These are phyloP conservation scores for Rhodotorula kratochvilovae DNA, from an alignment of 768 basidiomycete species.

Conservation along the genomic window DNA sequence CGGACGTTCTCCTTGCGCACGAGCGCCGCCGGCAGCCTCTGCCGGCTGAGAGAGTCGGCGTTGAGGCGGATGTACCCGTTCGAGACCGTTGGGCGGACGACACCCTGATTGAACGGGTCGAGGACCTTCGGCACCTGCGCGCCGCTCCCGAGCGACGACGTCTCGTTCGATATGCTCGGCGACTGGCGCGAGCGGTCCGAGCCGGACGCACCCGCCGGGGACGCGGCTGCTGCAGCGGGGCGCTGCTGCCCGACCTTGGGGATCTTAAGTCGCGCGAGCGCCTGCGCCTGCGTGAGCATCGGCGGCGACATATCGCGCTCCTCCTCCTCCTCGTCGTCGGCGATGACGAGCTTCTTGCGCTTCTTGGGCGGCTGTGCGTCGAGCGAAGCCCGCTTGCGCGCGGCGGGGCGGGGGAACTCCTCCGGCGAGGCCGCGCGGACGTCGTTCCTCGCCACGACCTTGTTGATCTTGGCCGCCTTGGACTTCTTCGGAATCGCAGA, in stretches of 20 bases:
- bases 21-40: background rate
- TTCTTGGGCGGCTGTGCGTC: background rate
- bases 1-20: background rate
- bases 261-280: background rate
- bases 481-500: too few species aligned
- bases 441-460: background rate
- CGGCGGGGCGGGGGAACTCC: background rate
- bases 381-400: background rate
- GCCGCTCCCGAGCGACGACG: background rate
- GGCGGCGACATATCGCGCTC: too few species aligned
- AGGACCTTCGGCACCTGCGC: background rate
- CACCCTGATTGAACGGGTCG: conserved; percentile 18
- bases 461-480: background rate
- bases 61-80: conserved; percentile 16
- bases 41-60: background rate
- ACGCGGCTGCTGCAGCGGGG: background rate
- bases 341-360: background rate
- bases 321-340: background rate
- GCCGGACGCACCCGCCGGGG: background rate
- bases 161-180: background rate
- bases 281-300: background rate
- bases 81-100: background rate
- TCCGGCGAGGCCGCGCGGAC: background rate
- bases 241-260: background rate
- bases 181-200: background rate